Conservation (phyloP, 192 early-diverging fungal genomes). For the Coemansia sp. region DNA sequence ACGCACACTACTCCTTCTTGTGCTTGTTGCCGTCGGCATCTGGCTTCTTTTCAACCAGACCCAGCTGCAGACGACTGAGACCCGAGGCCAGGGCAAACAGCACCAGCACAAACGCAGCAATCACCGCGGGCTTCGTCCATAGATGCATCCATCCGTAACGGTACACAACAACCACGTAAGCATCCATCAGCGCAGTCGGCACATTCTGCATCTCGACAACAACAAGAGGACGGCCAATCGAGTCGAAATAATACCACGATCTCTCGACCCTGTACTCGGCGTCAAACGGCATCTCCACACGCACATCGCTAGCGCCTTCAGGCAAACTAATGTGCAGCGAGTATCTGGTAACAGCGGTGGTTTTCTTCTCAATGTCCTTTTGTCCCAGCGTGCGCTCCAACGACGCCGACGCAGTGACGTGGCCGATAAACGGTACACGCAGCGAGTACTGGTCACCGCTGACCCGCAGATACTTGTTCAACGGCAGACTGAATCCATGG, state of each 20-base stretch:
- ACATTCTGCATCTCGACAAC: conserved; percentile 70
- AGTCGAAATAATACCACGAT: conserved; percentile 86
- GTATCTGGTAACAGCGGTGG: conserved; percentile 66
- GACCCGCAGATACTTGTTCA: conserved; percentile 65
- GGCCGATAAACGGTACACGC: conserved; percentile 70
- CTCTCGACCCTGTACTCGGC: conserved; percentile 44
- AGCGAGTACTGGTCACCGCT: conserved; percentile 60
- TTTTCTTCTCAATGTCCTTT: conserved; percentile 68
- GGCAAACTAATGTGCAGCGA: conserved; percentile 81
- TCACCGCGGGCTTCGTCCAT: conserved; percentile 66
- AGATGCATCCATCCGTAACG: conserved; percentile 44
- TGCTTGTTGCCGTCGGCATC: conserved; percentile 25
- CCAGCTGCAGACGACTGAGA: conserved; percentile 61
- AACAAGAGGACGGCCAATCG: conserved; percentile 83
- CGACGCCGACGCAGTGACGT: conserved; percentile 64
- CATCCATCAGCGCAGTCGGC: conserved; percentile 65
- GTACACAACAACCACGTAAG: conserved; percentile 62
- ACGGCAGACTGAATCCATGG: conserved; percentile 85
- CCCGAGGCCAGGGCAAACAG: conserved; percentile 62
- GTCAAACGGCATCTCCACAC: conserved; percentile 66
- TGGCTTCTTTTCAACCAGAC: conserved; percentile 22
- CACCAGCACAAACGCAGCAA: conserved; percentile 54
- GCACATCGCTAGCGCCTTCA: conserved; percentile 81
- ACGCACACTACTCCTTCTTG: background rate
- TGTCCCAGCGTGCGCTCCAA: conserved; percentile 67